These are phyloP conservation scores for Ceratocystiopsis sp. DNA, from an alignment of 2,329 filamentous ascomycete genomes.

Conservation along the genomic window DNA sequence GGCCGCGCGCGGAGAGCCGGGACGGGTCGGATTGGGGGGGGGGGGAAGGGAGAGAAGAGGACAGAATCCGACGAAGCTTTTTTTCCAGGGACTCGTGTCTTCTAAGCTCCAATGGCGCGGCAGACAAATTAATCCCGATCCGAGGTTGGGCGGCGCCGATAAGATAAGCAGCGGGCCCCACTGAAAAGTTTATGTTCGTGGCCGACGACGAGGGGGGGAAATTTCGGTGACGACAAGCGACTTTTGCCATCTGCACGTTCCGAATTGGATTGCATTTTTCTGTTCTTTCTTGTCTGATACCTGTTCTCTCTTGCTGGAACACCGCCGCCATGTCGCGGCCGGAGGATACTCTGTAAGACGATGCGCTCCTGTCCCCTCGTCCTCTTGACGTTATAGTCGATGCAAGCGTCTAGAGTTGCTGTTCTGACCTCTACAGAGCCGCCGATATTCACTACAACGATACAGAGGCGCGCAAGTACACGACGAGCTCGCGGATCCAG, in stretches of 20 bases:
- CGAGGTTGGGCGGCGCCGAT: neutral
- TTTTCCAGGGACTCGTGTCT: neutral
- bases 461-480: conserved; percentile 90
- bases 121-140: no score
- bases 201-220: no score
- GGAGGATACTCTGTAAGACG: conserved; percentile 71
- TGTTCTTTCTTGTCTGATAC: no score
- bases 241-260: no score
- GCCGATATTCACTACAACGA: conserved; percentile 98
- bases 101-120: no score
- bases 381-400: neutral
- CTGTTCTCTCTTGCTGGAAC: no score
- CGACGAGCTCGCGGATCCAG: conserved; percentile 85
- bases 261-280: no score
- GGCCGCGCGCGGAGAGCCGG: neutral
- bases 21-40: neutral
- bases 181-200: neutral
- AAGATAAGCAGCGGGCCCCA: neutral
- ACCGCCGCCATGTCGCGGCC: conserved; percentile 65
- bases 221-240: no score
- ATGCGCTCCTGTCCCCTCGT: no score
- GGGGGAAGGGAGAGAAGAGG: neutral
- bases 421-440: conserved; percentile 36
- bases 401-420: neutral
- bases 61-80: neutral